phyloP scores from a whole-genome alignment of 371 early-diverging fungal genomes.

The Mucor lusitanicus region DNA sequence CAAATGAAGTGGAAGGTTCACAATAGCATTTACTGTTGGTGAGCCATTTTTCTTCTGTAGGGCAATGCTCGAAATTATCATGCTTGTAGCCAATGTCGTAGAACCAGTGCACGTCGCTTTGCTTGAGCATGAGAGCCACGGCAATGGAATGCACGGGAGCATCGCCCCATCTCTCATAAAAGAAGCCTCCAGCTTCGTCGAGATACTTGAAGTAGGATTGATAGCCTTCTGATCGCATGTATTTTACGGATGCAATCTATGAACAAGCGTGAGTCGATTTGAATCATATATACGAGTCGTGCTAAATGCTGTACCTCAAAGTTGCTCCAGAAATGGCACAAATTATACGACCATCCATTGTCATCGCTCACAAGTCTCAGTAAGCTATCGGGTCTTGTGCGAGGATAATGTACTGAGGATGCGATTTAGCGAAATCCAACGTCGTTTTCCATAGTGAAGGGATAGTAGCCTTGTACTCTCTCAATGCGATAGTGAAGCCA shows the following conservation, averaged over 20 bases:
- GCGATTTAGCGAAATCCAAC: slow-evolving; percentile 56
- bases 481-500: slow-evolving; percentile 78
- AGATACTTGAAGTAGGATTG: slow-evolving; percentile 76
- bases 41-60: slow-evolving; percentile 47
- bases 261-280: not conserved
- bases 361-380: slow-evolving; percentile 37
- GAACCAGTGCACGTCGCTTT: slow-evolving; percentile 86
- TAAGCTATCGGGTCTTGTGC: slow-evolving; percentile 41
- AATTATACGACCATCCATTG: slow-evolving; percentile 46
- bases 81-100: slow-evolving; percentile 86
- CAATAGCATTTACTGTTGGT: slow-evolving; percentile 58
- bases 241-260: slow-evolving; percentile 46
- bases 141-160: slow-evolving; percentile 95
- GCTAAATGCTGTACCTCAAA: slow-evolving; percentile 42
- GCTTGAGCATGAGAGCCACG: slow-evolving; percentile 75
- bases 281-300: no score
- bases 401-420: slow-evolving; percentile 52
- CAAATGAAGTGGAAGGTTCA: slow-evolving; percentile 44
- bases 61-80: slow-evolving; percentile 70
- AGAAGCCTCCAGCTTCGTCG: slow-evolving; percentile 85
- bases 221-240: slow-evolving; percentile 75
- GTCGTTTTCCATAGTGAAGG: slow-evolving; percentile 81
- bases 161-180: slow-evolving; percentile 96
- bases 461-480: slow-evolving; percentile 82
- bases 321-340: slow-evolving; percentile 81